Conservation (phyloP, 805 yeast species). For the Ogataea saltuana region DNA sequence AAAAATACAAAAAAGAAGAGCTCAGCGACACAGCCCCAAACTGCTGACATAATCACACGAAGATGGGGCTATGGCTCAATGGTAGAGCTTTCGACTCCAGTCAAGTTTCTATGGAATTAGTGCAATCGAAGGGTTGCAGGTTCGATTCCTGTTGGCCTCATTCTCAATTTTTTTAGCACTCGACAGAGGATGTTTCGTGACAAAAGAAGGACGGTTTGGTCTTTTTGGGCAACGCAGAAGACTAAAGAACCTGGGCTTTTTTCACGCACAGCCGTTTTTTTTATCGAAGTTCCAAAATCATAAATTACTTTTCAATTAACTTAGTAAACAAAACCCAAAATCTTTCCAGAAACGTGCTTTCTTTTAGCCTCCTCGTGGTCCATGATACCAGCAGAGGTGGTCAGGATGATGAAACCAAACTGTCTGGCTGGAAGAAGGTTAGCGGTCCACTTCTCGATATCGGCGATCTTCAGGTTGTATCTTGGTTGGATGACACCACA, state of each 20-base stretch:
- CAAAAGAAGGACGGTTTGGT: too few relatives aligned
- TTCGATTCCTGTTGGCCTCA: slow-evolving; percentile 86
- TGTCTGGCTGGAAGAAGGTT: slow-evolving; percentile 99
- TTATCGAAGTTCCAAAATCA: not conserved
- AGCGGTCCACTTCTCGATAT: slow-evolving; percentile 98
- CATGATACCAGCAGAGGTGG: slow-evolving; percentile 99
- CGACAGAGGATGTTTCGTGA: too few relatives aligned
- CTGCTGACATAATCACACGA: too few relatives aligned
- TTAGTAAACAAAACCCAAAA: slow-evolving; percentile 96
- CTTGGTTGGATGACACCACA: slow-evolving; percentile 99
- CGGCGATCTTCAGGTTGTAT: slow-evolving; percentile 94
- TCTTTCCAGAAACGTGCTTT: slow-evolving; percentile 99
- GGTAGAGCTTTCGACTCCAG: slow-evolving; percentile 82
- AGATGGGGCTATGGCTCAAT: slow-evolving; percentile 72
- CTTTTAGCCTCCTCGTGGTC: slow-evolving; percentile 99
- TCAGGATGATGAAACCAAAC: slow-evolving; percentile 96
- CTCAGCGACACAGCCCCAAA: too few relatives aligned
- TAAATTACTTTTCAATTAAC: slow-evolving; percentile 1
- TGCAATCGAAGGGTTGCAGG: slow-evolving; percentile 82
- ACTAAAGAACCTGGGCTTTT: too few relatives aligned
- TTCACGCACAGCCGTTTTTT: too few relatives aligned
- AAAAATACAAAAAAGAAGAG: not conserved
- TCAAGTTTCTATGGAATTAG: slow-evolving; percentile 31
- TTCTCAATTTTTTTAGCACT: too few relatives aligned
- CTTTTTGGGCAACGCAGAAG: too few relatives aligned